These are phyloP conservation scores for Exophiala alcalophila DNA, from an alignment of 2,329 filamentous ascomycete species.

Conservation along the genomic window DNA sequence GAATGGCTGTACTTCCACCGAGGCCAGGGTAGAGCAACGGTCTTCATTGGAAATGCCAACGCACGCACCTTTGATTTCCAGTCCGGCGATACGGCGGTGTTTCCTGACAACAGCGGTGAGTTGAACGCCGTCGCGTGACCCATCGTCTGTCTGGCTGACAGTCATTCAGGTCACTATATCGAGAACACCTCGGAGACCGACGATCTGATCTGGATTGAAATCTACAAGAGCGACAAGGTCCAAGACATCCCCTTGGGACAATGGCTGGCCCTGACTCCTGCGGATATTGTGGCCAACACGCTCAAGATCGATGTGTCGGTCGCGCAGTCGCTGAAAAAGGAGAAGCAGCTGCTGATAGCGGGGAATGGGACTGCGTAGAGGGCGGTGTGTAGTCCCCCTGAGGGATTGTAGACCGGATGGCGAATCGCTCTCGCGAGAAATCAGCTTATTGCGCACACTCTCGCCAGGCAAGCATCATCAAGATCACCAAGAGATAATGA, in stretches of 20 bases:
- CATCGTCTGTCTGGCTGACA: no score
- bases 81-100: constrained; percentile 65
- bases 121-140: no score
- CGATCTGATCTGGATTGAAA: constrained; percentile 65
- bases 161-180: constrained; percentile 59
- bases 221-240: constrained; percentile 66
- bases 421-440: no score
- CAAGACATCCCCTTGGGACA: constrained; percentile 65
- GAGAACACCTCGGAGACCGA: constrained; percentile 64
- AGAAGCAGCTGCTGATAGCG: constrained; percentile 58
- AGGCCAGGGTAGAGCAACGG: constrained; percentile 60
- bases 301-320: constrained; percentile 59
- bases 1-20: constrained; percentile 71
- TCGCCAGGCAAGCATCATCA: no score
- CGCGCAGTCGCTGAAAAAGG: constrained; percentile 58
- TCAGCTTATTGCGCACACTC: no score
- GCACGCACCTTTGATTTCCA: constrained; percentile 66
- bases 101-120: constrained; percentile 58
- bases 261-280: constrained; percentile 66
- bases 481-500: no score
- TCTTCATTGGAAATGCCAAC: constrained; percentile 60
- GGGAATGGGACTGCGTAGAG: no score
- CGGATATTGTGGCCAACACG: constrained; percentile 59
- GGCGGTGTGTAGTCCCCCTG: no score
- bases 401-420: no score